Evolutionary conservation across 2,329 filamentous ascomycete species (phyloP), one percentile per base, ranked within the genome.

Genomic region (Penicillium sp.): DNA sequence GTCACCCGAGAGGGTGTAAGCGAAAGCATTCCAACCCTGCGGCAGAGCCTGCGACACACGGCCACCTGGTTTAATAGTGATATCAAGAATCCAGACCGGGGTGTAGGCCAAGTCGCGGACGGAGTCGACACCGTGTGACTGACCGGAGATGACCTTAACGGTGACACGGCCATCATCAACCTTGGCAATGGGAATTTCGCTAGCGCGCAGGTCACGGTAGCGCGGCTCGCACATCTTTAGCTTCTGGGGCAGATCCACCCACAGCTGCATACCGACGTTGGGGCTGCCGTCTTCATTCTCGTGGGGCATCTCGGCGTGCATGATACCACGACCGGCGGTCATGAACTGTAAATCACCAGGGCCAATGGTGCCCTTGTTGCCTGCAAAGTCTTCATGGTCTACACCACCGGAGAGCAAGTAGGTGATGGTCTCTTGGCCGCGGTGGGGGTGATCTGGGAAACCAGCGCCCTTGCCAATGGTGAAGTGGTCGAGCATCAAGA

Each of bases 401-500:
- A 95, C 85, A 3, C 83, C 89, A 58, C 92, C 92, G 13, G 81
- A 76, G n/a, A 97, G 80, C 27, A 97, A 79, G 70, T 96, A 96
- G 1, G 91, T 96, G 68, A 96, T 94, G 14, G 85, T 88, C 64
- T 96, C 90, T 72, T 95, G 90, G 35, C 92, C 91, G 35, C 90
- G 81, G 68, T 88, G 85, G 0, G 84, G 83, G 66, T 96, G 92
- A 69, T 96, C 92, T 0, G 92, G 91, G 69, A 96, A 96, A 0
- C 92, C 92, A 9, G 91, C 88, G 52, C 89, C 90, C 1, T 86
- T 85, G 47, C 83, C 82, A 63, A 94, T 84, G 48, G 80, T 83
- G 77, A 96, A 96, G 76, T 96, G 89, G 69, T 97, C 92, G 42
- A 96, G 88, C 91, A 97, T 96, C 40, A 96, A 80, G 75, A 97